Conservation (phyloP, 2,329 filamentous ascomycete genomes). For the Colletotrichum scovillei region DNA sequence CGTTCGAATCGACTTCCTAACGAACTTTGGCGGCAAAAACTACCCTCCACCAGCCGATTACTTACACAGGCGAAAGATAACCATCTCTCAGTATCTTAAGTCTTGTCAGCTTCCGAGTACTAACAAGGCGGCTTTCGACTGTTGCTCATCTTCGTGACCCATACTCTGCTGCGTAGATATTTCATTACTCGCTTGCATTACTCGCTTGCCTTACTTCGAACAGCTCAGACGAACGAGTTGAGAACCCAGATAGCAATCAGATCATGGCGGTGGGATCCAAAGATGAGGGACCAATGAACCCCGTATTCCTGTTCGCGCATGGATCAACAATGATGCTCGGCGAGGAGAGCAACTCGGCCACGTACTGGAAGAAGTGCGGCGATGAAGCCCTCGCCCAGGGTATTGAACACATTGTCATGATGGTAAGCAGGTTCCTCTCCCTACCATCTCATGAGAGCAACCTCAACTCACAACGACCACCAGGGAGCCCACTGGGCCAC, state of each 20-base stretch:
- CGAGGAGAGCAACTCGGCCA: slow-evolving; percentile 69
- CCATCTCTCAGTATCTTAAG: not conserved
- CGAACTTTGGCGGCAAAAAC: not conserved
- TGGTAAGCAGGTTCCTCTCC: slow-evolving; percentile 55
- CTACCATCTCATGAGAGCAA: not conserved
- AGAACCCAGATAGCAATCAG: not conserved
- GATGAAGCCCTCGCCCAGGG: slow-evolving; percentile 69
- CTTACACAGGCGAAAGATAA: not conserved
- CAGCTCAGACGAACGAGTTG: not conserved
- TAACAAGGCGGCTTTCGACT: not conserved
- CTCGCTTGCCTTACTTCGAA: not conserved
- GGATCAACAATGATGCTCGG: slow-evolving; percentile 80
- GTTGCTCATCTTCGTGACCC: not conserved
- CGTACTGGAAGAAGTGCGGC: slow-evolving; percentile 74
- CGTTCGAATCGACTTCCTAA: not conserved
- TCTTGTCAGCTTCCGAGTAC: not conserved
- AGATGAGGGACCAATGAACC: slow-evolving; percentile 48
- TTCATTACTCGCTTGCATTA: not conserved
- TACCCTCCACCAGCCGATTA: not conserved
- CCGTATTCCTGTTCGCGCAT: slow-evolving; percentile 76
- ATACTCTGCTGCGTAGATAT: not conserved
- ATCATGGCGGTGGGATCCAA: slow-evolving; percentile 22
- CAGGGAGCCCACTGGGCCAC: slow-evolving; percentile 76
- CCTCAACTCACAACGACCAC: slow-evolving; percentile 6
- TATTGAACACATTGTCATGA: slow-evolving; percentile 73